A percentile compares a stretch with the other conserved stretches of the same genome.
These are phyloP conservation scores for Tilletiaria anomala DNA, from an alignment of 1,284 basidiomycete species.

Conservation along the genomic window DNA sequence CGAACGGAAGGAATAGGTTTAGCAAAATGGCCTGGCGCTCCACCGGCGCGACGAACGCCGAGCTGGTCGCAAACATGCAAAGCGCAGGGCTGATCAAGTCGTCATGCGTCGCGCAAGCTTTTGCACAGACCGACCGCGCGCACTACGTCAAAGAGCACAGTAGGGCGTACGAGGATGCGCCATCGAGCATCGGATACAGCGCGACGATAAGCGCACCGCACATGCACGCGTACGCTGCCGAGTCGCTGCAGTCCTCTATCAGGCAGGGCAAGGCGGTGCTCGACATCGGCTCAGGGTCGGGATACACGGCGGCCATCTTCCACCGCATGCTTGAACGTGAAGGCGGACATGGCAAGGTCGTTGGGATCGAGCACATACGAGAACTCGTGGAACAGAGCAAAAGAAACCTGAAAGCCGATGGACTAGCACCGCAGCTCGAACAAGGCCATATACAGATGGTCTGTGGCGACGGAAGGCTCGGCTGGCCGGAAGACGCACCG, in stretches of 20 bases:
- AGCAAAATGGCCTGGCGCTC: slow-evolving; percentile 69
- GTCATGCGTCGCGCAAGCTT: slow-evolving; percentile 9
- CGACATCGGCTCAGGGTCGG: slow-evolving; percentile 47
- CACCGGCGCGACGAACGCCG: slow-evolving; percentile 53
- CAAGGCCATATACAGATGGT: slow-evolving; percentile 51
- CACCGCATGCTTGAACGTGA: slow-evolving; percentile 3
- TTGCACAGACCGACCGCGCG: no score
- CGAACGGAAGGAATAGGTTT: no score
- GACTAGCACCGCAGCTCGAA: slow-evolving; percentile 48
- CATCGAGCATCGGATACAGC: slow-evolving; percentile 64
- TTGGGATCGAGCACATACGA: slow-evolving; percentile 79
- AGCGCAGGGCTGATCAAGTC: slow-evolving; percentile 46
- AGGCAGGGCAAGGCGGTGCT: slow-evolving; percentile 58
- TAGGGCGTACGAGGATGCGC: slow-evolving; percentile 70
- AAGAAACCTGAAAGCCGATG: slow-evolving; percentile 57
- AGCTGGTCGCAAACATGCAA: slow-evolving; percentile 57
- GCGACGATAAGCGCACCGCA: slow-evolving; percentile 52
- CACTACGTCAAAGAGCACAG: no score
- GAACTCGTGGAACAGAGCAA: slow-evolving; percentile 48
- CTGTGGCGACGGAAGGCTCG: slow-evolving; percentile 65
- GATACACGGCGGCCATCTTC: slow-evolving; percentile 32
- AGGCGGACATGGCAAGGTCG: slow-evolving; percentile 49
- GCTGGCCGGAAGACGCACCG: slow-evolving; percentile 46
- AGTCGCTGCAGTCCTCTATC: slow-evolving; percentile 53
- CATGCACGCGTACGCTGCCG: slow-evolving; percentile 60